Conservation (phyloP, 1,284 basidiomycete genomes). For the Pisolithus thermaeus region DNA sequence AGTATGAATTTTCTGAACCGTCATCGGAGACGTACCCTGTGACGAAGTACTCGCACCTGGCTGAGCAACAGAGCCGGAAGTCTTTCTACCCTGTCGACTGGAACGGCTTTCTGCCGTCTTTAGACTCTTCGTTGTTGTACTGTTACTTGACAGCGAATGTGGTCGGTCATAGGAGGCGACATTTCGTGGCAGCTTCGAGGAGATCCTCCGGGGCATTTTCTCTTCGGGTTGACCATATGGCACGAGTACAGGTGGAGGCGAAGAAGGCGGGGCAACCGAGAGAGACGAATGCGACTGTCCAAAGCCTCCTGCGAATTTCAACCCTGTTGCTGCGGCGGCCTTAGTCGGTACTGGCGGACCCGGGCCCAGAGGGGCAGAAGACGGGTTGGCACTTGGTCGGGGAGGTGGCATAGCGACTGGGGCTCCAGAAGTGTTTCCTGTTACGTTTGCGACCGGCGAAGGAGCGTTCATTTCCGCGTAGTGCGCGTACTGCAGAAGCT, state of each 20-base stretch:
- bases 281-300: constrained; percentile 53
- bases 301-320: constrained; percentile 58
- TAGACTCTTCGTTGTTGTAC: constrained; percentile 43
- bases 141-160: constrained; percentile 44
- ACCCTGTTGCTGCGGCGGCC: constrained; percentile 53
- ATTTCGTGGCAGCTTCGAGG: constrained; percentile 30
- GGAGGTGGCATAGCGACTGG: constrained; percentile 41
- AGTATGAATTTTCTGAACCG: constrained; percentile 9
- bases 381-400: constrained; percentile 46
- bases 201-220: constrained; percentile 26
- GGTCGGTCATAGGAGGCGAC: constrained; percentile 36
- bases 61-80: constrained; percentile 23
- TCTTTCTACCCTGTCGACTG: constrained; percentile 28
- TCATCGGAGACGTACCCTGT: constrained; percentile 11
- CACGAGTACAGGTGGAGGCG: constrained; percentile 23
- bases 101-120: constrained; percentile 35
- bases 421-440: constrained; percentile 45
- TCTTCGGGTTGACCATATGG: constrained; percentile 17
- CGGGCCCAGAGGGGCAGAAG: constrained; percentile 29
- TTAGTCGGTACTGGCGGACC: constrained; percentile 28
- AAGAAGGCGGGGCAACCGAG: constrained; percentile 16
- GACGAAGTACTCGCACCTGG: constrained; percentile 15
- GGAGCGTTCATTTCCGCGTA: constrained; percentile 63
- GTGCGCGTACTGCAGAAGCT: constrained; percentile 64
- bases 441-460: constrained; percentile 35